phyloP scores from a whole-genome alignment of 106 monocot species.

The Alisma plantagoaquatica region DNA sequence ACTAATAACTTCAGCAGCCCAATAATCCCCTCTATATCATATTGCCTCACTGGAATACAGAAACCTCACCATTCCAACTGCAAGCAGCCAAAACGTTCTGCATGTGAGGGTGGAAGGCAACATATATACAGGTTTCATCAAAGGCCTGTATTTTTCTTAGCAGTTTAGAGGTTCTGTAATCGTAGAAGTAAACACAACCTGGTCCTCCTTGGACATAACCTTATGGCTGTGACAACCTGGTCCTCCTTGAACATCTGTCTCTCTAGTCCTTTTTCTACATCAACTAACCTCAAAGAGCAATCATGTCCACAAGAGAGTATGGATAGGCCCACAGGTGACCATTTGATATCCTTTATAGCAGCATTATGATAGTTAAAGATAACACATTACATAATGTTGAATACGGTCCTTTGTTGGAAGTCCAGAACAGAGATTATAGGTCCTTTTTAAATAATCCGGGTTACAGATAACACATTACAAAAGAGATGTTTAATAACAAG shows the following conservation, averaged over 20 bases:
- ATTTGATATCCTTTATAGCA: slow-evolving; percentile 76
- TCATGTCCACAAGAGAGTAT: slow-evolving; percentile 85
- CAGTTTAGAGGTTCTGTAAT: slow-evolving; percentile 41
- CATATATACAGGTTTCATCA: slow-evolving; percentile 67
- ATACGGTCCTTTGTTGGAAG: too few relatives aligned
- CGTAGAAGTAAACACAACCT: slow-evolving; percentile 73
- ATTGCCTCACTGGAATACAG: slow-evolving; percentile 44
- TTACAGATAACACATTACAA: too few relatives aligned
- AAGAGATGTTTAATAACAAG: too few relatives aligned
- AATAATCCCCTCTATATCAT: too few relatives aligned
- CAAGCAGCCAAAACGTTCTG: slow-evolving; percentile 63
- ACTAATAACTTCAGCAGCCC: too few relatives aligned
- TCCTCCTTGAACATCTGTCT: slow-evolving; percentile 50
- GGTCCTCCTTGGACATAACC: slow-evolving; percentile 52
- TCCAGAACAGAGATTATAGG: too few relatives aligned
- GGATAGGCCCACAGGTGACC: slow-evolving; percentile 46
- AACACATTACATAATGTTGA: too few relatives aligned
- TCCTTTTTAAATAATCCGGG: too few relatives aligned
- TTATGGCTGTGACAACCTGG: slow-evolving; percentile 50
- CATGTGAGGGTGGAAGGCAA: slow-evolving; percentile 58
- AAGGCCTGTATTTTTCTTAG: slow-evolving; percentile 54
- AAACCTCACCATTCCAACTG: slow-evolving; percentile 67
- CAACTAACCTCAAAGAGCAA: slow-evolving; percentile 46
- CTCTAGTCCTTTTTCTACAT: slow-evolving; percentile 64
- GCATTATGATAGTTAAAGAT: slow-evolving; percentile 51